Evolutionary conservation across 495 filamentous ascomycete species (phyloP).

Genomic region (Penicillium simplicissimum): DNA sequence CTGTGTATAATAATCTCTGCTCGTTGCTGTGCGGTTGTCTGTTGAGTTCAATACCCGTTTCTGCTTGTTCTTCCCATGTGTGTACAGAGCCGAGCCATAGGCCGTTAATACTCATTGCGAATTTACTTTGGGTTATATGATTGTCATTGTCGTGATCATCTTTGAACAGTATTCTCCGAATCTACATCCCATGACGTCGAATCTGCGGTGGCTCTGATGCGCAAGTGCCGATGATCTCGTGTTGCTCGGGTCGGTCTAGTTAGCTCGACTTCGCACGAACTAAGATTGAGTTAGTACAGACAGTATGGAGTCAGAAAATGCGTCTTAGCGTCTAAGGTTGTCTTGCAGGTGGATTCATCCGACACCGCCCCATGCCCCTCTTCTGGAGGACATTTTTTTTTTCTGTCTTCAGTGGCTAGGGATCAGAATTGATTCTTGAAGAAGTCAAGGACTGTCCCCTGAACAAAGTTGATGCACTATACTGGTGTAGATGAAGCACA

Average conservation of each 20-base stretch:
- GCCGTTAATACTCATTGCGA: background rate
- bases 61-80: slow-evolving; percentile 1
- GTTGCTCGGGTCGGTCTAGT: background rate
- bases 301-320: background rate
- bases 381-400: slow-evolving; percentile 4
- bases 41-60: slow-evolving; percentile 30
- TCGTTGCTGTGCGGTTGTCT: slow-evolving; percentile 15
- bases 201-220: background rate
- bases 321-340: background rate
- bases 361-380: slow-evolving; percentile 32
- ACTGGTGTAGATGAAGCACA: background rate
- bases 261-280: background rate
- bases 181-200: background rate
- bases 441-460: background rate
- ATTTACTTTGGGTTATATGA: slow-evolving; percentile 8
- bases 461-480: background rate
- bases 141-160: background rate
- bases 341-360: slow-evolving; percentile 20
- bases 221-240: slow-evolving; percentile 3
- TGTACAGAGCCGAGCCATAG: slow-evolving; percentile 10
- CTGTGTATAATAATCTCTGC: slow-evolving; percentile 35
- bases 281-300: background rate
- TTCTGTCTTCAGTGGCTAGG: background rate
- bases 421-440: background rate
- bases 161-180: too few relatives aligned